Evolutionary conservation across 768 basidiomycete species (phyloP), one percentile per base, ranked within the genome.

Genomic region (Clitopilus passeckerianus): DNA sequence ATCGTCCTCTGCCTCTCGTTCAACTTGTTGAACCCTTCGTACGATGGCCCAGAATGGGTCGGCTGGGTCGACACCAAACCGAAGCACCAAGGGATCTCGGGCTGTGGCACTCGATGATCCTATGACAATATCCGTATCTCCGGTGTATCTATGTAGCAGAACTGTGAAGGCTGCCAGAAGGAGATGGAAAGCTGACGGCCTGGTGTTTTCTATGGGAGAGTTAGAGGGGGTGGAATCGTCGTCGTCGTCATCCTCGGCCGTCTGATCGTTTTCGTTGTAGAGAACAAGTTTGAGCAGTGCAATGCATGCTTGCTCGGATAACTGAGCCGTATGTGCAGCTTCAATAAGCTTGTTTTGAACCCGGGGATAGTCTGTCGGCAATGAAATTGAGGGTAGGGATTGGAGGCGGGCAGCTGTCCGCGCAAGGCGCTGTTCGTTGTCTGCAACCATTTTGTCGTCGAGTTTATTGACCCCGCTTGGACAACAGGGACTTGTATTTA

Each of bases 311-410:
- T 87, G 84, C 59, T 86, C 81, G 37, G 91, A 83, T 54, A 98
- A 83, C 60, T 88, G 78, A 44, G 87, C 79, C 10, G 81, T 66
- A 68, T 95, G 86, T 6, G 84, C 87, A 10, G 95, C 89, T 67
- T 98, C 96, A 68, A 99, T 87, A 18, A 94, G 77, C 66, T 85
- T 90, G 72, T 86, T 82, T 16, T 84, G 74, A 16, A 83, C 86
- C 58, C 95, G 79, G 2, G 96, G 95, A 71, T 97, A 99, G 73
- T 98, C 97, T 0, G 96, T 96, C 0, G 97, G 96, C 33, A 99
- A 77, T 6, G 93, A 92, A 64, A 98, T 88, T 4, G 90, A 88
- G 1, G 97, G 95, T 1, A 95, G 73, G 67, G 88, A 89, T 70
- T 89, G 86, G 20, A 98, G 78, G 63, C 90, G 79, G 22, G 79